These are phyloP conservation scores for Biscogniauxia mediterranea DNA, from an alignment of 2,329 filamentous ascomycete species.

Conservation along the genomic window DNA sequence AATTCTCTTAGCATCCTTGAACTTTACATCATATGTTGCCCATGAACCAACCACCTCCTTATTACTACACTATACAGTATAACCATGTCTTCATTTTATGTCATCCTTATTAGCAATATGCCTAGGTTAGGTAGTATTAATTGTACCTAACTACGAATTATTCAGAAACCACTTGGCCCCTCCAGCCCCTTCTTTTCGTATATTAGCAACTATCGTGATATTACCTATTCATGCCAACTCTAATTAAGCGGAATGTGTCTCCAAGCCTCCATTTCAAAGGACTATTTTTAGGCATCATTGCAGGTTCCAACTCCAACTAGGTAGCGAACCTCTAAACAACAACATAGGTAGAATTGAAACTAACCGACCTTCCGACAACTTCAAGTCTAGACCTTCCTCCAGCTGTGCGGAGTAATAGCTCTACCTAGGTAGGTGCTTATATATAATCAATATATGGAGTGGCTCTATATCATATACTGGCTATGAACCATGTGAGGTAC, in stretches of 20 bases:
- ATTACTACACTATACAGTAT: no score
- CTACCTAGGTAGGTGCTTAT: constrained; percentile 5
- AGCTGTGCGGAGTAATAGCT: background rate
- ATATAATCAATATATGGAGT: constrained; percentile 7
- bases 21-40: no score
- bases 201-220: background rate
- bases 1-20: no score
- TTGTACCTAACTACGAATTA: background rate
- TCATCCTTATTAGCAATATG: no score
- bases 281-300: background rate
- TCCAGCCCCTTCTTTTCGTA: background rate
- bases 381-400: background rate
- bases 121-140: no score
- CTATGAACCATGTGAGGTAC: constrained; percentile 13
- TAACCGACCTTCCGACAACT: background rate
- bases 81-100: no score
- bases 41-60: no score
- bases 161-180: background rate
- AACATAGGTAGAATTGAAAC: background rate
- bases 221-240: background rate
- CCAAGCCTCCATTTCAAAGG: background rate
- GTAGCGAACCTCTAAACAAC: background rate
- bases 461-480: constrained; percentile 15
- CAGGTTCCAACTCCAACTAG: background rate
- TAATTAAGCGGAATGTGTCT: background rate